Conservation (phyloP, 176 grass and related monocot genomes). For the Rhipidocladum racemiflorum region DNA sequence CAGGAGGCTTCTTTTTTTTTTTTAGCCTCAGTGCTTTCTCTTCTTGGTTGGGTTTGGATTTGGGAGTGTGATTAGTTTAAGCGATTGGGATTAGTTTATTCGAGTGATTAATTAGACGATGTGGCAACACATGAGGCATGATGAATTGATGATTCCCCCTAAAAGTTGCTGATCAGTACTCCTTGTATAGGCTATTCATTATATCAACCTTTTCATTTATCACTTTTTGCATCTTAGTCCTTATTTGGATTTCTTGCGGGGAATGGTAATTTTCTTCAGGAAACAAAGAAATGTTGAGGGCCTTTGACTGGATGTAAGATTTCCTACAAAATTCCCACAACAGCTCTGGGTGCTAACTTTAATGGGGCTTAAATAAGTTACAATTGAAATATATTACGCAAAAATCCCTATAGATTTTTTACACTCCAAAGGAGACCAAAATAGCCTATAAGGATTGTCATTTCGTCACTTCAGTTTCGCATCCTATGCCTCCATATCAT, state of each 20-base stretch:
- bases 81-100: neutral
- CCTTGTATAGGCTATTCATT: neutral
- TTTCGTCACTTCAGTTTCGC: too few relatives aligned
- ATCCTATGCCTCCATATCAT: too few relatives aligned
- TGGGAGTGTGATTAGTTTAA: conserved; percentile 2
- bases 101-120: conserved; percentile 28
- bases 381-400: too few relatives aligned
- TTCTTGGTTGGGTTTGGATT: conserved; percentile 14
- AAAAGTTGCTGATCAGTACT: too few relatives aligned
- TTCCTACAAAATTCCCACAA: too few relatives aligned
- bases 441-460: too few relatives aligned
- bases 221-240: neutral
- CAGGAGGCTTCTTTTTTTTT: neutral
- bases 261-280: neutral
- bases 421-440: too few relatives aligned
- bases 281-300: neutral
- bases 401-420: too few relatives aligned
- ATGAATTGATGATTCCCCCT: neutral
- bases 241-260: neutral
- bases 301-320: too few relatives aligned
- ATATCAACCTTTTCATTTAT: neutral
- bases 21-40: neutral
- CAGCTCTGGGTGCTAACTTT: too few relatives aligned
- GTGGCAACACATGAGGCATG: neutral
- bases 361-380: too few relatives aligned